Conservation (phyloP, 768 basidiomycete genomes). For the Agaricus subrufescens region DNA sequence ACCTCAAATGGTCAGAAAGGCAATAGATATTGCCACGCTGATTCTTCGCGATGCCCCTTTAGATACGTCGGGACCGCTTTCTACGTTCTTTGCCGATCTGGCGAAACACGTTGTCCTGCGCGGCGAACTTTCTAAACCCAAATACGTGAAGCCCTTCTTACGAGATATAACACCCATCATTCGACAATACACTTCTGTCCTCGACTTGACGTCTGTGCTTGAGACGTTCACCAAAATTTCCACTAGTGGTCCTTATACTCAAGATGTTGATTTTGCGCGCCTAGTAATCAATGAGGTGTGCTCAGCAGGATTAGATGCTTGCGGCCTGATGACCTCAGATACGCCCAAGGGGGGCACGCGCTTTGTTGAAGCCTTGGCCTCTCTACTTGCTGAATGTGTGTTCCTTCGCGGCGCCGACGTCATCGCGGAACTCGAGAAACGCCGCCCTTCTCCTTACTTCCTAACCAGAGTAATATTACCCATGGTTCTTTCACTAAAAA, state of each 20-base stretch:
- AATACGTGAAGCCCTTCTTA: slow-evolving; percentile 49
- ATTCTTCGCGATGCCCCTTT: slow-evolving; percentile 50
- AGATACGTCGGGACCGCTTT: slow-evolving; percentile 32
- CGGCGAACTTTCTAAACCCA: slow-evolving; percentile 36
- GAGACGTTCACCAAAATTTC: slow-evolving; percentile 44
- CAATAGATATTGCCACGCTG: slow-evolving; percentile 50
- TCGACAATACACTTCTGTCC: slow-evolving; percentile 36
- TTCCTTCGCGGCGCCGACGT: slow-evolving; percentile 49
- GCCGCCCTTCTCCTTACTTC: slow-evolving; percentile 51
- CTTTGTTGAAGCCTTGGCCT: slow-evolving; percentile 34
- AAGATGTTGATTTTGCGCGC: slow-evolving; percentile 45
- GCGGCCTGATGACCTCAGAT: slow-evolving; percentile 38
- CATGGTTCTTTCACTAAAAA: slow-evolving; percentile 49
- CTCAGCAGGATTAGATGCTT: slow-evolving; percentile 41
- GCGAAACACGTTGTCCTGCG: slow-evolving; percentile 45
- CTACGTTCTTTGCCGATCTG: slow-evolving; percentile 51
- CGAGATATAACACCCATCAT: slow-evolving; percentile 53
- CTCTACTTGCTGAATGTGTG: slow-evolving; percentile 38
- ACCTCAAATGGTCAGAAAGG: slow-evolving; percentile 34
- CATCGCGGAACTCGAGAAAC: slow-evolving; percentile 52
- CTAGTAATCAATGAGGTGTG: slow-evolving; percentile 43
- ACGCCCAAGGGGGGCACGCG: slow-evolving; percentile 34
- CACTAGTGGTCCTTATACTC: slow-evolving; percentile 41
- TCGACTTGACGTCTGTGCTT: slow-evolving; percentile 59
- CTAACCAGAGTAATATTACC: slow-evolving; percentile 64